Conservation (phyloP, 371 early-diverging fungal genomes). For the Circinella minor region DNA sequence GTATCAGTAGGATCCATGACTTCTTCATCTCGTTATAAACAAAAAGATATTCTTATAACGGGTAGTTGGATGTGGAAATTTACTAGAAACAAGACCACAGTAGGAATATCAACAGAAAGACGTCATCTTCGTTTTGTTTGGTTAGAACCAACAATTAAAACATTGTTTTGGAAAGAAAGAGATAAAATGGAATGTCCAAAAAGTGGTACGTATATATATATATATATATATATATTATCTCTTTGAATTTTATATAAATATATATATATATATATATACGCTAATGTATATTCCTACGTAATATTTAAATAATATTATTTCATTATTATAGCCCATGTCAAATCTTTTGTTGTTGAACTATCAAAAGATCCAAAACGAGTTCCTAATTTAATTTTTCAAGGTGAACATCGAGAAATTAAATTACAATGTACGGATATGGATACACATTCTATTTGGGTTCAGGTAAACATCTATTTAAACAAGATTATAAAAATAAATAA, state of each 20-base stretch:
- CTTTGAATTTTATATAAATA: background rate
- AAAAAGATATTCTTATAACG: background rate
- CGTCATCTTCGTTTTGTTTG: constrained; percentile 20
- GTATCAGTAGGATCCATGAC: background rate
- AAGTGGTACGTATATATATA: constrained; percentile 6
- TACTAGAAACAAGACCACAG: constrained; percentile 11
- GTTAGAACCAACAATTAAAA: constrained; percentile 13
- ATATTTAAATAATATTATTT: background rate
- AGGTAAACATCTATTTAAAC: background rate
- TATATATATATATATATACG: background rate
- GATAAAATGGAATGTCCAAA: background rate
- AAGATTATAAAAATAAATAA: background rate
- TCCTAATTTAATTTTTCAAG: constrained; percentile 11
- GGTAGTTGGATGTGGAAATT: constrained; percentile 26
- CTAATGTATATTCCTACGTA: no score
- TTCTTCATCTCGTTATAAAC: background rate
- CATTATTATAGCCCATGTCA: constrained; percentile 8
- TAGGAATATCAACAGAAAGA: background rate
- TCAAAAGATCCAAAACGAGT: background rate
- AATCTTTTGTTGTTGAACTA: constrained; percentile 13
- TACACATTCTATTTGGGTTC: constrained; percentile 16
- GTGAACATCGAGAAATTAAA: constrained; percentile 9
- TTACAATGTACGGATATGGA: constrained; percentile 20
- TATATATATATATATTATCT: background rate
- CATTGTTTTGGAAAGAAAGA: constrained; percentile 15